phyloP scores from a whole-genome alignment of 345 rosid genomes.

The Lumnitzera littorea region DNA sequence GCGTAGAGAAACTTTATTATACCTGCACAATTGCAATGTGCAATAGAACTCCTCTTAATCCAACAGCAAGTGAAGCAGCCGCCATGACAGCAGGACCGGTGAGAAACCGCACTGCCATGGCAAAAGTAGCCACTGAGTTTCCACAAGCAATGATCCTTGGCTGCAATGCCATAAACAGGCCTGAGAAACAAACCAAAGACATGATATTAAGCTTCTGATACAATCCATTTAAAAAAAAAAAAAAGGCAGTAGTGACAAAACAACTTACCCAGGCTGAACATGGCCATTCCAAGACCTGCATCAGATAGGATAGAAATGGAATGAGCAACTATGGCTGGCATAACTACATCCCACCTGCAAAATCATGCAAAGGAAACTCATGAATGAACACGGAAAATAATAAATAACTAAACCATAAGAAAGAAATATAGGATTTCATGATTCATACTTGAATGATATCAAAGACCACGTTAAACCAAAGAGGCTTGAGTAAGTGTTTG shows the following conservation, averaged over 20 bases:
- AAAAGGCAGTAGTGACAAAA: not conserved
- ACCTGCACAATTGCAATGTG: conserved; percentile 92
- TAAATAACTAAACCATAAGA: not conserved
- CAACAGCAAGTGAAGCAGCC: conserved; percentile 82
- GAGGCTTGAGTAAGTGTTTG: conserved; percentile 83
- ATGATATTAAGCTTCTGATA: conserved; percentile 5
- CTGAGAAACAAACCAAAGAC: conserved; percentile 19
- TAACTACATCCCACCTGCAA: conserved; percentile 73
- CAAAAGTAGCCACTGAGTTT: conserved; percentile 67
- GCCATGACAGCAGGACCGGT: conserved; percentile 90
- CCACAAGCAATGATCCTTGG: conserved; percentile 97
- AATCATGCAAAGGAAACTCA: not conserved
- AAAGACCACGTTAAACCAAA: conserved; percentile 83
- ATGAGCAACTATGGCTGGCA: conserved; percentile 83
- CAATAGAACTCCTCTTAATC: conserved; percentile 67
- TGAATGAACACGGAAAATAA: not conserved
- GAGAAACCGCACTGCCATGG: conserved; percentile 83
- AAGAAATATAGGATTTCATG: not conserved
- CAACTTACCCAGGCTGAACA: conserved; percentile 96
- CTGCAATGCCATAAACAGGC: conserved; percentile 93
- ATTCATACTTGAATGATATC: conserved; percentile 56
- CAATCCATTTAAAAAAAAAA: not conserved
- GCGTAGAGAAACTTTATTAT: no score
- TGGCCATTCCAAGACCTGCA: conserved; percentile 99
- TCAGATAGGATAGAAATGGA: conserved; percentile 94